phyloP scores from a whole-genome alignment of 2,329 filamentous ascomycete genomes.

The Rachicladosporium sp. region DNA sequence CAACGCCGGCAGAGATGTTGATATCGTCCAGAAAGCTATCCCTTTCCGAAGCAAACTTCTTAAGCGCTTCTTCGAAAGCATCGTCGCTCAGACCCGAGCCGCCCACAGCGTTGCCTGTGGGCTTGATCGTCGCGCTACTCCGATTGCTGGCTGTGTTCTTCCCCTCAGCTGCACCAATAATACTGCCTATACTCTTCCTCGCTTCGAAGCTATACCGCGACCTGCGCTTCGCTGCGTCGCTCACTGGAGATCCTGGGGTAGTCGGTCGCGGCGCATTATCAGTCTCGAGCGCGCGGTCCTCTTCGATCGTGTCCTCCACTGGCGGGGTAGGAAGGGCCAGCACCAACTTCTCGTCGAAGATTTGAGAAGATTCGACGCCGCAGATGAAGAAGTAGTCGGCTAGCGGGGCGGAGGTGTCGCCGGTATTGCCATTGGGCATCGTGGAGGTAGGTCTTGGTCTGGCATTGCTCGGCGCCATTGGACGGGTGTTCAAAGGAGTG shows the following conservation, averaged over 20 bases:
- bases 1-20: conserved; percentile 73
- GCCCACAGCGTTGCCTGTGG: conserved; percentile 24
- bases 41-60: conserved; percentile 87
- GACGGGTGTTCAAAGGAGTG: not conserved
- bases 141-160: conserved; percentile 47
- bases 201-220: conserved; percentile 35
- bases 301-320: conserved; percentile 47
- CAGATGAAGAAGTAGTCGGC: conserved; percentile 57
- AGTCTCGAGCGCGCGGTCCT: conserved; percentile 46
- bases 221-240: conserved; percentile 24
- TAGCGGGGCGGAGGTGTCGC: conserved; percentile 38
- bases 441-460: conserved; percentile 3
- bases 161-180: conserved; percentile 30
- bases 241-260: conserved; percentile 30
- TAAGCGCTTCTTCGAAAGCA: conserved; percentile 84
- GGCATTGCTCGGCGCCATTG: conserved; percentile 3
- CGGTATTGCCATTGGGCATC: conserved; percentile 6
- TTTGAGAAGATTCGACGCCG: conserved; percentile 40
- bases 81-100: conserved; percentile 51
- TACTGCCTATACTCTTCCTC: conserved; percentile 40
- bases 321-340: conserved; percentile 14
- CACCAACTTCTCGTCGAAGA: conserved; percentile 33
- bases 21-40: conserved; percentile 90
- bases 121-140: conserved; percentile 52
- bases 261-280: conserved; percentile 35